Base-by-base conservation (phyloP, 2,329 filamentous ascomycete genomes). In the Hysterium pulicare region DNA sequence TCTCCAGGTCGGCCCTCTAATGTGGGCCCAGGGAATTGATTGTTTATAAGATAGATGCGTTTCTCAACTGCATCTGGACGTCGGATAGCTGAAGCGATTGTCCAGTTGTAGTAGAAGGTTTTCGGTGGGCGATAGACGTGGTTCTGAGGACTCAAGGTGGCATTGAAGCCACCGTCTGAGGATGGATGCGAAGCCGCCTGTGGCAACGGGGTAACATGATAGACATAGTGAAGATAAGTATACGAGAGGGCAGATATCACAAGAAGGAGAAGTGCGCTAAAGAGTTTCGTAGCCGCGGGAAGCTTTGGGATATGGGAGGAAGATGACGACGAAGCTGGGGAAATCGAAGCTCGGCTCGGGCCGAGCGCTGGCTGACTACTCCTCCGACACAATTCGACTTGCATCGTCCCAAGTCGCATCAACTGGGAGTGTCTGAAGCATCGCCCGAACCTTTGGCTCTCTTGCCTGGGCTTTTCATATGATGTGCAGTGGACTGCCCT, bases 11-110 rank as follows among this genome's bases (percentile, higher is more conserved):
- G 68, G 7, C 65, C 68, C 54, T 76, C 74, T 20, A 78, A 61
- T 0, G 68, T 73, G 5, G 75, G 74, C 3, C 75, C 75, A 2
- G 74, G 74, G 43, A 76, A 76, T 1, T 61, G 46, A 71, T 69
- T 69, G 48, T 79, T 79, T 44, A 80, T 69, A 3, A 75, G 58
- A 51, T 74, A 75, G 3, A 78, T 64, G 1, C 53, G 49, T 49
- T 76, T 77, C n/a, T 60, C 46, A 1, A 79, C 76, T 0, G 76
- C 76, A 51, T 39, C 37, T 1, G 81, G 81, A 3, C 37, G 37
- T 31, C 24, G 30, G 2, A 31, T 15, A 10, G 3, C 23, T 11
- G 26, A 17, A n/a, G 37, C 31, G 15, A 31, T 79, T 75, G 5
- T 39, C 37, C 37, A 39, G 16, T 39, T 20, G n/a, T 39, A 16